These are phyloP conservation scores for Echites panduratus DNA, from an alignment of 257 asterid genomes.

Conservation along the genomic window DNA sequence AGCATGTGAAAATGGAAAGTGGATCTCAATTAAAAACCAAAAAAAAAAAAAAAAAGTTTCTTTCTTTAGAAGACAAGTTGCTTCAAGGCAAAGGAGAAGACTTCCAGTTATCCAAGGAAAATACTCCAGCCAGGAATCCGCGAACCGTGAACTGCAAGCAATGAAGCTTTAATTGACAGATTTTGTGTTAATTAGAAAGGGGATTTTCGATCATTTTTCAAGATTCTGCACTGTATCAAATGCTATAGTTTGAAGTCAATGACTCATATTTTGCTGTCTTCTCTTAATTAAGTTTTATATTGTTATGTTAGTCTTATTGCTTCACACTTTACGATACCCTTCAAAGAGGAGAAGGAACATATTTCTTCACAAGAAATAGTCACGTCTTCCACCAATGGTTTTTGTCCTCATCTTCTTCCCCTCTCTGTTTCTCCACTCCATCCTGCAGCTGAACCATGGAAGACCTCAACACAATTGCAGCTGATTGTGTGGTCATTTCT, in stretches of 20 bases:
- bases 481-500: constrained; percentile 72
- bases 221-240: constrained; percentile 15
- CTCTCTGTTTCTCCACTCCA: not conserved
- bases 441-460: constrained; percentile 38
- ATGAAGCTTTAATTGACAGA: constrained; percentile 28
- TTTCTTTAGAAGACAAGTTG: constrained; percentile 29
- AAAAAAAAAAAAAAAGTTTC: constrained; percentile 12
- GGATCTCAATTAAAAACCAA: too few relatives aligned
- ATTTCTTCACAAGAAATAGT: constrained; percentile 45
- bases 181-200: constrained; percentile 27
- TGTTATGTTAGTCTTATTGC: constrained; percentile 50
- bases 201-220: constrained; percentile 18
- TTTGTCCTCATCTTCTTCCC: constrained; percentile 20
- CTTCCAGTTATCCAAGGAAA: constrained; percentile 22
- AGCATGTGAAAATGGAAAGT: too few relatives aligned
- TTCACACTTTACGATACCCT: constrained; percentile 55
- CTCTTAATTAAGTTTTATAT: constrained; percentile 37
- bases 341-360: constrained; percentile 34
- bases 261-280: constrained; percentile 25
- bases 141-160: constrained; percentile 45
- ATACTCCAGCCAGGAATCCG: constrained; percentile 34
- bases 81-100: constrained; percentile 12
- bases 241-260: constrained; percentile 42
- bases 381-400: constrained; percentile 35
- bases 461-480: constrained; percentile 56